phyloP scores from a whole-genome alignment of 2,329 filamentous ascomycete species.

The Purpureocillium lavendulum region DNA sequence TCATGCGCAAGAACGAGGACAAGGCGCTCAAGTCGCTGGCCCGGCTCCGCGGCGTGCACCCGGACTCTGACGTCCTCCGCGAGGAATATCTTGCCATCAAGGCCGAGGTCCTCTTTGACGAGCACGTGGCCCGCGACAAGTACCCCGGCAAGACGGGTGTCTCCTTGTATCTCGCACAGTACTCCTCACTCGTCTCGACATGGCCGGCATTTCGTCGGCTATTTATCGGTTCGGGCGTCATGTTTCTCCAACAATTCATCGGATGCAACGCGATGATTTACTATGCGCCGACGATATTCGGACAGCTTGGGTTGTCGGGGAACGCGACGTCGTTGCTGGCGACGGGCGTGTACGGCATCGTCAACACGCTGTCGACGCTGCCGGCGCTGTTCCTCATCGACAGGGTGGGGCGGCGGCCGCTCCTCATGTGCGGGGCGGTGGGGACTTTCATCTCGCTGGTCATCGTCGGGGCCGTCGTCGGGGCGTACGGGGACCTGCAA shows the following conservation, averaged over 20 bases:
- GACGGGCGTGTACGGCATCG: slow-evolving; percentile 49
- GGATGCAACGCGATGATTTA: slow-evolving; percentile 39
- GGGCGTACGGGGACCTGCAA: slow-evolving; percentile 26
- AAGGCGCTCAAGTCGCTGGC: slow-evolving; percentile 21
- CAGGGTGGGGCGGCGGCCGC: slow-evolving; percentile 49
- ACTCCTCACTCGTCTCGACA: slow-evolving; percentile 19
- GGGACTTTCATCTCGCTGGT: slow-evolving; percentile 56
- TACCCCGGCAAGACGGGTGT: slow-evolving; percentile 21
- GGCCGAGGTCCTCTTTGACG: slow-evolving; percentile 27
- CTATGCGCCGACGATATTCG: slow-evolving; percentile 38
- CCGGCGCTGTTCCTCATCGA: slow-evolving; percentile 43
- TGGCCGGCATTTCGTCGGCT: slow-evolving; percentile 31
- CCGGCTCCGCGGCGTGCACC: slow-evolving; percentile 21
- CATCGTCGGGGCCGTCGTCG: slow-evolving; percentile 42
- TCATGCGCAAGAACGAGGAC: slow-evolving; percentile 22
- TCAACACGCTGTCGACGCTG: slow-evolving; percentile 38
- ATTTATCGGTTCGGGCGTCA: slow-evolving; percentile 44
- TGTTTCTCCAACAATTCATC: slow-evolving; percentile 46
- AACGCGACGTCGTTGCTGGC: slow-evolving; percentile 40
- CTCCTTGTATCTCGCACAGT: slow-evolving; percentile 20
- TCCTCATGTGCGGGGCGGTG: slow-evolving; percentile 54
- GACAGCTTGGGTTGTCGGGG: slow-evolving; percentile 29
- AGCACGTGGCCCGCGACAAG: slow-evolving; percentile 15
- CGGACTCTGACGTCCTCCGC: slow-evolving; percentile 19
- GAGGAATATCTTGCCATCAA: slow-evolving; percentile 27